A percentile compares a stretch with the other conserved stretches of the same genome.
phyloP scores from a whole-genome alignment of 345 rosid species.

The Populus deltoides region DNA sequence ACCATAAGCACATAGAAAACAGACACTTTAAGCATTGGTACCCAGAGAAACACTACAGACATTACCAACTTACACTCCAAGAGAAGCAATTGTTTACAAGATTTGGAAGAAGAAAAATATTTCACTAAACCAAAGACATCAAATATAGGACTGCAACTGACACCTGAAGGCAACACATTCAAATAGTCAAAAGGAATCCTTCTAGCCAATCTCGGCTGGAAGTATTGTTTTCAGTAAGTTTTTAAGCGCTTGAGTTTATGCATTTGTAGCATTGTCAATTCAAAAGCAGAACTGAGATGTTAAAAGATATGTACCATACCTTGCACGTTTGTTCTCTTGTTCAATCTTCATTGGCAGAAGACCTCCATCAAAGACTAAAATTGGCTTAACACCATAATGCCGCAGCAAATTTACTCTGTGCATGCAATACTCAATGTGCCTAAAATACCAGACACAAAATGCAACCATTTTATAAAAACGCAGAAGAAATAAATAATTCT shows the following conservation, averaged over 20 bases:
- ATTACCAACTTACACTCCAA: background rate
- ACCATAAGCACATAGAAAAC: background rate
- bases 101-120: background rate
- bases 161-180: background rate
- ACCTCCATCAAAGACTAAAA: conserved; percentile 94
- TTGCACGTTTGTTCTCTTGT: conserved; percentile 94
- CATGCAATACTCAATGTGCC: conserved; percentile 96
- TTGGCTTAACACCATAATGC: conserved; percentile 79
- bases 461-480: background rate
- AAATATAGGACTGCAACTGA: background rate
- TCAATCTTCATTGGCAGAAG: conserved; percentile 88
- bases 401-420: conserved; percentile 82
- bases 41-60: background rate
- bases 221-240: background rate
- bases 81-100: background rate
- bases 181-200: background rate
- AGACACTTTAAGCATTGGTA: background rate
- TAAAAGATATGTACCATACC: conserved; percentile 40
- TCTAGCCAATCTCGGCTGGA: background rate
- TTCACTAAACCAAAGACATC: background rate
- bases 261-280: background rate
- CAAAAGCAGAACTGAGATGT: background rate
- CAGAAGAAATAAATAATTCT: background rate
- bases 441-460: conserved; percentile 26
- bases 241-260: background rate